phyloP scores from a whole-genome alignment of 2,329 filamentous ascomycete genomes.

The Cercospora janseana region DNA sequence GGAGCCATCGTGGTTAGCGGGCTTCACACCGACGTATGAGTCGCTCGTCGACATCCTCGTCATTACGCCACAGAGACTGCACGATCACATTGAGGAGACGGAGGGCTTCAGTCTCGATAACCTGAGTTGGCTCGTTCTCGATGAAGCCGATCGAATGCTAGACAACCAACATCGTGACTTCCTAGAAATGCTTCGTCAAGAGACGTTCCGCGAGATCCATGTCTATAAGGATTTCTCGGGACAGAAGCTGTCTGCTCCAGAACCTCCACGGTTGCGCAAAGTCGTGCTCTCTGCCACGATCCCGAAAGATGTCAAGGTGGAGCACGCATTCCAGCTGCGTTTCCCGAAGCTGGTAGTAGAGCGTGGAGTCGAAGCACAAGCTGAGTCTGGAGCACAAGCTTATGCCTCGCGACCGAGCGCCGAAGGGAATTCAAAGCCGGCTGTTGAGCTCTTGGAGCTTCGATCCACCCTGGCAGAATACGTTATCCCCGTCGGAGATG shows the following conservation, averaged over 20 bases:
- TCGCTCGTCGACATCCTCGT: constrained; percentile 85
- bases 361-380: constrained; percentile 50
- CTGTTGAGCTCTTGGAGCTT: constrained; percentile 53
- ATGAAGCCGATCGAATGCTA: constrained; percentile 89
- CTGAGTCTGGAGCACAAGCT: constrained; percentile 23
- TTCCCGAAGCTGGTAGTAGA: constrained; percentile 75
- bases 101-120: constrained; percentile 75
- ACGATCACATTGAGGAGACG: constrained; percentile 85
- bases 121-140: constrained; percentile 84
- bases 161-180: constrained; percentile 57
- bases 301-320: constrained; percentile 77
- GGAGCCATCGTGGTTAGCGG: constrained; percentile 26
- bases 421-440: constrained; percentile 26
- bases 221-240: constrained; percentile 13
- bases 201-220: constrained; percentile 23
- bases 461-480: constrained; percentile 51
- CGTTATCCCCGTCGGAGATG: constrained; percentile 50
- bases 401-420: constrained; percentile 14
- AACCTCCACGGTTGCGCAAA: constrained; percentile 51
- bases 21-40: constrained; percentile 57
- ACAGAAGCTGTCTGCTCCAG: constrained; percentile 2
- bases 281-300: constrained; percentile 89
- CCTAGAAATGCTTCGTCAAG: constrained; percentile 28
- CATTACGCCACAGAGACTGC: constrained; percentile 85
- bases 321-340: constrained; percentile 69